Evolutionary conservation across 2,329 filamentous ascomycete species (phyloP), one percentile per base, ranked within the genome.

Genomic region (Alternaria brassicae): DNA sequence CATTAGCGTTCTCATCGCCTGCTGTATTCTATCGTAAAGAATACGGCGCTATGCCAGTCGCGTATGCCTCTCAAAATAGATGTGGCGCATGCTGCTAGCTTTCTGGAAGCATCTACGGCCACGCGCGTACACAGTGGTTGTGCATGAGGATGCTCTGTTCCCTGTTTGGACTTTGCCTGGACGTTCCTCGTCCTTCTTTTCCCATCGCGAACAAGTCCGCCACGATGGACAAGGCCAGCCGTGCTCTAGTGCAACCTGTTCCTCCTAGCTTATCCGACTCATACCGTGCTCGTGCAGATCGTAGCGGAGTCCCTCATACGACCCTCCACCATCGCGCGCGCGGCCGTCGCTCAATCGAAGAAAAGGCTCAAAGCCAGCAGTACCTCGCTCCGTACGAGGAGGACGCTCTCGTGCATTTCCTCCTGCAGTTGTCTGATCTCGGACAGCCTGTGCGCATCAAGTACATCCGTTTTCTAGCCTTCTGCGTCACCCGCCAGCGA

Each of bases 321-420:
- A 58, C 56, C 36, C 42, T 58, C 15, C 19, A 53, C 17, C 12
- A 36, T 53, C 34, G 56, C 25, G 44, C 17, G n/a, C n/a, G 27
- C 13, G 56, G 49, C 25, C 41, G 49, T 19, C 41, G 49, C 21
- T 58, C 9, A 9, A 7, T 6, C 6, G 32, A 34, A 12, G 32
- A 15, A 12, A 13, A 34, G 12, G 30, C 30, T 3, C 12, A 34
- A 12, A 13, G 12, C 10, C 30, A 34, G 30, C 30, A 15, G 30
- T 34, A 34, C 12, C 30, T 34, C 30, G 15, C 10, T 15, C 12
- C 3, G 12, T 10, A 13, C 9, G 30, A 34, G 6, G 30, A 13
- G 30, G 4, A 34, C 10, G 30, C 30, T 4, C 3, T 34, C 2
- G 30, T 34, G 5, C 2, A 13, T 2, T 34, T 34, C 12, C 12